Conservation (phyloP, 2,329 filamentous ascomycete genomes). For the Pseudogymnoascus sp. region DNA sequence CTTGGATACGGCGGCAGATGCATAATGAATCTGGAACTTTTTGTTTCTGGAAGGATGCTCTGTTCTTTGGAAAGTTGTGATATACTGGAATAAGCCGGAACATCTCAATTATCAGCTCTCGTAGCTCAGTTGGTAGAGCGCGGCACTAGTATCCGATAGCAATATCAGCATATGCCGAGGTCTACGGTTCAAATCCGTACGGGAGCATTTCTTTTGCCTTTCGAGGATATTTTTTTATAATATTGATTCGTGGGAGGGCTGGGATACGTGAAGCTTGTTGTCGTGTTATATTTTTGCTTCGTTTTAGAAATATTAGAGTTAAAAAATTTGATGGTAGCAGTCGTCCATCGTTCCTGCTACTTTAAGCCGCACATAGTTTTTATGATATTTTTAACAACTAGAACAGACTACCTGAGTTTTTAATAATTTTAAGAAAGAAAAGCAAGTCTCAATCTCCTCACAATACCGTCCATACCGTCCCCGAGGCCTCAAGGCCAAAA, state of each 20-base stretch:
- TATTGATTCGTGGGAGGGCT: neutral
- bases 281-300: neutral
- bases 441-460: neutral
- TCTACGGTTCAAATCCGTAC: constrained; percentile 4
- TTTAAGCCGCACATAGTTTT: neutral
- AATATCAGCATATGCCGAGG: neutral
- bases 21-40: neutral
- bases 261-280: neutral
- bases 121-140: constrained; percentile 4
- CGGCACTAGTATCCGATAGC: neutral
- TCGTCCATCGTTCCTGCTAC: neutral
- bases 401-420: neutral
- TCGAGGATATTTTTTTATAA: neutral
- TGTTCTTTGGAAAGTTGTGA: neutral
- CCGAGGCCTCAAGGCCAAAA: neutral
- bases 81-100: neutral
- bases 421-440: no score
- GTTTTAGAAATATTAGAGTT: neutral
- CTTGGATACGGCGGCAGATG: neutral
- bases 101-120: neutral
- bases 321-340: no score
- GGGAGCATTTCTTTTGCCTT: neutral
- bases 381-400: neutral
- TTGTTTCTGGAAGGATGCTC: neutral
- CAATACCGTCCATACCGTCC: no score